Evolutionary conservation across 2,329 filamentous ascomycete genomes (phyloP), one percentile per base, ranked within the genome.

Genomic region (Drechslerella dactyloides): DNA sequence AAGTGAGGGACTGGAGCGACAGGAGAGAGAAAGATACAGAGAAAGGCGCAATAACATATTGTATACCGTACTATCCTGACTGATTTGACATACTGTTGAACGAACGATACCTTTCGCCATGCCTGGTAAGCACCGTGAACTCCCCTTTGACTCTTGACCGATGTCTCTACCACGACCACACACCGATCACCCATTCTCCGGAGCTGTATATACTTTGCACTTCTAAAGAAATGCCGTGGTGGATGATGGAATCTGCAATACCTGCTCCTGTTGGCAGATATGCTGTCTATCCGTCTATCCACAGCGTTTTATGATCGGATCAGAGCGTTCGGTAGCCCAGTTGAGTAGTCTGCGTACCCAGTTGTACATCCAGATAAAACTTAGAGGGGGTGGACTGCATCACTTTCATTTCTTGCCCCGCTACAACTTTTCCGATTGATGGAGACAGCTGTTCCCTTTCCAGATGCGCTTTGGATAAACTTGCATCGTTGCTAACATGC

Each of bases 121-220:
- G 85, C 82, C 85, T 79, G 85, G 85, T 87, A 86, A 86, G 85
- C 83, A 82, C 74, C 78, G 74, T 78, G 80, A 80, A 77, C 77
- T 66, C 55, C 66, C 60, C 56, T 64, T 59, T 61, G 42, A 61
- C 13, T 33, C 48, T 64, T 51, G 57, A 62, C 60, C 33, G 13
- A 52, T 23, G 48, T 33, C 56, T 50, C 55, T 56, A 51, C 23
- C 53, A 69, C 57, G 65, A 53, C 64, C 57, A 69, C 27, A 17
- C 40, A 60, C 40, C n/a, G n/a, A n/a, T 33, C 40, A 30, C 19
- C 42, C 42, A 35, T 42, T 19, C 33, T n/a, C 10, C 44, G 24
- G 42, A 30, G 35, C 55, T 55, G 63, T n/a, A 57, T 33, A 55
- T 50, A 48, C n/a, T 42, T 24, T 42, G 23, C 46, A 21, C 46